These are phyloP conservation scores for Trichoderma semiorbis DNA, from an alignment of 2,329 filamentous ascomycete species.

Conservation along the genomic window DNA sequence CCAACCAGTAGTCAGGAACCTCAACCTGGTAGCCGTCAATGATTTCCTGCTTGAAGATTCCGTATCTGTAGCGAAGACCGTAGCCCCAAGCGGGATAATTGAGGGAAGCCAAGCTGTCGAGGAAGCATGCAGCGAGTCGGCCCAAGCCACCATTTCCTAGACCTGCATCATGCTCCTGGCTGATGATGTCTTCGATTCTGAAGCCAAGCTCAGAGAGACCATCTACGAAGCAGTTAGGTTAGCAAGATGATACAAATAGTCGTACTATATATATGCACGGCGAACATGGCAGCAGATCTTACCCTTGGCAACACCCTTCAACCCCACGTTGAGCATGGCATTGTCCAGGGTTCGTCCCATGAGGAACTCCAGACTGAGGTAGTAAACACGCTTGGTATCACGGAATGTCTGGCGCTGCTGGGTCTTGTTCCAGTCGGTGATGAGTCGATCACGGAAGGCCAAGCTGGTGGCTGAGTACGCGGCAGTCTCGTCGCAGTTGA, in stretches of 20 bases:
- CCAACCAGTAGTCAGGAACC: conserved; percentile 97
- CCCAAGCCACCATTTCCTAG: conserved; percentile 95
- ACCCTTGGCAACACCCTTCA: conserved; percentile 83
- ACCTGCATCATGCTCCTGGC: conserved; percentile 92
- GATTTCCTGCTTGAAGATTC: conserved; percentile 99
- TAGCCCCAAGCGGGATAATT: conserved; percentile 98
- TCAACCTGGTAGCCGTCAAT: conserved; percentile 97
- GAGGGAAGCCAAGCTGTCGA: conserved; percentile 90
- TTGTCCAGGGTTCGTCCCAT: conserved; percentile 98
- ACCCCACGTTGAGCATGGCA: conserved; percentile 92
- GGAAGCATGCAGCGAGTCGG: conserved; percentile 90
- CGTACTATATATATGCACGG: neutral
- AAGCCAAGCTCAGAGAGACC: conserved; percentile 89
- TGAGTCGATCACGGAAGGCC: conserved; percentile 86
- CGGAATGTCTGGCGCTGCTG: conserved; percentile 91
- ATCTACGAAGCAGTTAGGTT: conserved; percentile 45
- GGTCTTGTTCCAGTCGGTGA: conserved; percentile 96
- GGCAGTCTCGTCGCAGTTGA: conserved; percentile 95
- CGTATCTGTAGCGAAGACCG: conserved; percentile 89
- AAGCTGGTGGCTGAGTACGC: conserved; percentile 89
- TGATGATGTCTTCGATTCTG: conserved; percentile 92
- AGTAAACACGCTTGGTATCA: conserved; percentile 94
- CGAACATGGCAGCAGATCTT: conserved; percentile 17
- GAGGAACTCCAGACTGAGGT: conserved; percentile 93
- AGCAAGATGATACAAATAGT: neutral